Evolutionary conservation across 2,329 filamentous ascomycete species (phyloP).

Genomic region (Aurifilum marmelostoma): DNA sequence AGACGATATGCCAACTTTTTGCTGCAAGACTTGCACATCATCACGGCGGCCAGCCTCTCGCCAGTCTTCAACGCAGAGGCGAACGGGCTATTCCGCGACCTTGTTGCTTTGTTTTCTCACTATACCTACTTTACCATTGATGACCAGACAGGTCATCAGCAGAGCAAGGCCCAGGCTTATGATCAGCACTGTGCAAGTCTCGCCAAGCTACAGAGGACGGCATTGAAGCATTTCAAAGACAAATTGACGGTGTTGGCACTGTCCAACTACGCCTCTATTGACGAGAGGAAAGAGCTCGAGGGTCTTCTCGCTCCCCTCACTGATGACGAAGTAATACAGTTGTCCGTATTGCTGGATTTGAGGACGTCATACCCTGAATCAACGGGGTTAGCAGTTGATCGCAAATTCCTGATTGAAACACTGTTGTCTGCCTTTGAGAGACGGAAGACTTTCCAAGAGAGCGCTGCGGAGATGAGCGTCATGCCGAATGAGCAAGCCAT

Average conservation of each 20-base stretch:
- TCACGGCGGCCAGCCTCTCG: constrained; percentile 78
- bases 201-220: constrained; percentile 76
- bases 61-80: constrained; percentile 75
- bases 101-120: constrained; percentile 79
- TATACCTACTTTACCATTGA: constrained; percentile 90
- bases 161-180: constrained; percentile 73
- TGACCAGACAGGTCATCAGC: constrained; percentile 82
- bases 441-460: constrained; percentile 80
- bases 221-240: constrained; percentile 81
- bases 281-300: constrained; percentile 77
- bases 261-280: constrained; percentile 89
- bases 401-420: constrained; percentile 70
- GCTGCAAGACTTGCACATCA: constrained; percentile 80
- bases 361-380: constrained; percentile 80
- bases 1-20: constrained; percentile 90
- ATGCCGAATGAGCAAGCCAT: constrained; percentile 83
- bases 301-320: constrained; percentile 72
- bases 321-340: constrained; percentile 71
- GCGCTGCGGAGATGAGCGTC: constrained; percentile 69
- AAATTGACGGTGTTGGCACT: constrained; percentile 90
- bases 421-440: constrained; percentile 76
- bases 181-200: constrained; percentile 77
- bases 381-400: constrained; percentile 64
- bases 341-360: constrained; percentile 75
- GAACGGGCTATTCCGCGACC: constrained; percentile 78